A percentile compares a stretch with the other conserved stretches of the same genome.
Evolutionary conservation across 2,329 filamentous ascomycete genomes (phyloP).

Genomic region (Pseudogymnoascus sp.): DNA sequence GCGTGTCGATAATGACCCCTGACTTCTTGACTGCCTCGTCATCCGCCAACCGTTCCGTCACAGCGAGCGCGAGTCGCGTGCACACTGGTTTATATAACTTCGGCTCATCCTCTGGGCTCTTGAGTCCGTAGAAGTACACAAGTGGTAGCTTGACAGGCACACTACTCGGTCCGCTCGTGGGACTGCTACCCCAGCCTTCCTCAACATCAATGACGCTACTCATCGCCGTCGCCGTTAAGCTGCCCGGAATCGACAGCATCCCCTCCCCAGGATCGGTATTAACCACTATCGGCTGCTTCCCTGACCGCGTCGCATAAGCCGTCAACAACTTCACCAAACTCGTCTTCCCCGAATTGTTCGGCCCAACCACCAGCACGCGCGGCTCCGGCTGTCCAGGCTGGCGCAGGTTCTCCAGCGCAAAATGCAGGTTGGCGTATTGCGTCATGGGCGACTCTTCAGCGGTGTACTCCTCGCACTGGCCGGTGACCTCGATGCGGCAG

Average conservation of each 20-base stretch:
- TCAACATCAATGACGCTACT: slow-evolving; percentile 83
- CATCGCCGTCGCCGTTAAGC: slow-evolving; percentile 79
- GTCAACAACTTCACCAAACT: slow-evolving; percentile 70
- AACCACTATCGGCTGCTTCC: slow-evolving; percentile 70
- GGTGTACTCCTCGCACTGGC: slow-evolving; percentile 51
- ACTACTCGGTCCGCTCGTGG: slow-evolving; percentile 81
- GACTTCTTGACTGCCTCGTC: slow-evolving; percentile 64
- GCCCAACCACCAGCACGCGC: slow-evolving; percentile 76
- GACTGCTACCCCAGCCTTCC: slow-evolving; percentile 82
- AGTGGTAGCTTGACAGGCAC: slow-evolving; percentile 89
- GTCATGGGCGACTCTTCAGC: slow-evolving; percentile 78
- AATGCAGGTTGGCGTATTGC: slow-evolving; percentile 78
- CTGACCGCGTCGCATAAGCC: slow-evolving; percentile 70
- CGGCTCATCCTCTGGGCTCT: slow-evolving; percentile 65
- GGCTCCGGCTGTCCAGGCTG: slow-evolving; percentile 55
- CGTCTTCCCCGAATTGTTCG: slow-evolving; percentile 75
- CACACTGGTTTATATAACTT: slow-evolving; percentile 68
- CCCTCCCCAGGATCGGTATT: slow-evolving; percentile 81
- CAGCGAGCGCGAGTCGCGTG: slow-evolving; percentile 70
- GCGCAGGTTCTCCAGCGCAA: slow-evolving; percentile 71
- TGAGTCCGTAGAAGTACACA: slow-evolving; percentile 79
- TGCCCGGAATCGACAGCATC: slow-evolving; percentile 71
- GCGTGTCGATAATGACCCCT: slow-evolving; percentile 82
- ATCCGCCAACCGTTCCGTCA: slow-evolving; percentile 69
- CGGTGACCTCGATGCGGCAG: slow-evolving; percentile 73